Percentiles rank a stretch among this genome's conserved stretches.
phyloP scores from a whole-genome alignment of 768 basidiomycete species.

The Tremella fuciformis region DNA sequence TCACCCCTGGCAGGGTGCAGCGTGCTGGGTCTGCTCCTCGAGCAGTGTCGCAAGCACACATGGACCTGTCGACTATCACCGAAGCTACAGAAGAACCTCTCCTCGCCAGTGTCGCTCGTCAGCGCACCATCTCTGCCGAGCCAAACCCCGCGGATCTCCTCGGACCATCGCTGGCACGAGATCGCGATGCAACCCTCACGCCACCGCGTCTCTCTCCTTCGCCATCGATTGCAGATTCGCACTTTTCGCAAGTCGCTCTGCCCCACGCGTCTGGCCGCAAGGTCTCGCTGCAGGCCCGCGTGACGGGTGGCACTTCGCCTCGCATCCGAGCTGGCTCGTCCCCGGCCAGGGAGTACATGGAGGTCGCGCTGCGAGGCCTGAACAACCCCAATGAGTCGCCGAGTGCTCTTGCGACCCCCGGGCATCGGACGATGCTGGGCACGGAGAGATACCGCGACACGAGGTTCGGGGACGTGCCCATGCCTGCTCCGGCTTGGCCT shows the following conservation, averaged over 20 bases:
- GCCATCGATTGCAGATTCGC: slow-evolving; percentile 25
- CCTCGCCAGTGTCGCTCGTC: not conserved
- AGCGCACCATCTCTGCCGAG: slow-evolving; percentile 2
- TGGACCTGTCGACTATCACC: slow-evolving; percentile 25
- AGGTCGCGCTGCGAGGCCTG: slow-evolving; percentile 32
- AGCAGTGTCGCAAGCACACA: slow-evolving; percentile 27
- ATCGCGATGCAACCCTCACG: slow-evolving; percentile 6
- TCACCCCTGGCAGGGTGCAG: slow-evolving; percentile 26
- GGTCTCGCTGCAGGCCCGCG: not conserved
- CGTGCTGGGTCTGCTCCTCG: slow-evolving; percentile 13
- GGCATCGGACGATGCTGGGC: slow-evolving; percentile 41
- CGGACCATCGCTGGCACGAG: slow-evolving; percentile 10
- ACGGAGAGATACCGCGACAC: slow-evolving; percentile 43
- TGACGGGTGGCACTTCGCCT: no score
- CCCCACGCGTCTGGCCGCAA: slow-evolving; percentile 5
- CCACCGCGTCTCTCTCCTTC: slow-evolving; percentile 28
- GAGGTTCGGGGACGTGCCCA: slow-evolving; percentile 40
- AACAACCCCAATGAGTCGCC: slow-evolving; percentile 6
- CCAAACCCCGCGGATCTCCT: slow-evolving; percentile 10
- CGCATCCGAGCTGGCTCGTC: slow-evolving; percentile 2
- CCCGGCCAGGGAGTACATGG: slow-evolving; percentile 31
- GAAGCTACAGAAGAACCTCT: slow-evolving; percentile 14
- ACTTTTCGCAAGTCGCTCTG: slow-evolving; percentile 10
- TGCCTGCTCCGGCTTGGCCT: slow-evolving; percentile 20
- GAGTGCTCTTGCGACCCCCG: slow-evolving; percentile 27